Conservation (phyloP, 805 yeast genomes). For the Candida andamanensis region DNA sequence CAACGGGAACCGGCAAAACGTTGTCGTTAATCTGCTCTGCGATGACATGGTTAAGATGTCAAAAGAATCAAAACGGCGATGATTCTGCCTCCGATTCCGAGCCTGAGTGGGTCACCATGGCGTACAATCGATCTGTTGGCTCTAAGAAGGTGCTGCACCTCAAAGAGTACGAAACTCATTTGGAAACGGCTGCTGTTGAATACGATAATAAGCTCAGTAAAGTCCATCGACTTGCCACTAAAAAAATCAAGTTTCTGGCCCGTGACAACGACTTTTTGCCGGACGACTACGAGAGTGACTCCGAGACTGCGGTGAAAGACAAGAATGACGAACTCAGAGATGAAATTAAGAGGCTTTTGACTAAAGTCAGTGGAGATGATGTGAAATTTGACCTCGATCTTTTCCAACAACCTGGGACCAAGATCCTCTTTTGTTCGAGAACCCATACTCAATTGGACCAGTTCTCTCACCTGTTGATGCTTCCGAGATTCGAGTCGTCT, state of each 20-base stretch:
- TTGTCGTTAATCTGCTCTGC: conserved; percentile 80
- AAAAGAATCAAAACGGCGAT: conserved; percentile 24
- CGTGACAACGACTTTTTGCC: conserved; percentile 21
- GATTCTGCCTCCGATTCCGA: conserved; percentile 44
- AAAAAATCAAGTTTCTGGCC: conserved; percentile 6
- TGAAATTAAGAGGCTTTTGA: conserved; percentile 40
- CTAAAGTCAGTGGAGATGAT: conserved; percentile 26
- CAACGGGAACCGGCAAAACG: conserved; percentile 95
- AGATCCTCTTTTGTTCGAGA: conserved; percentile 69
- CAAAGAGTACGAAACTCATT: conserved; percentile 36
- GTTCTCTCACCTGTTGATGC: conserved; percentile 63
- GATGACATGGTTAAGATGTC: conserved; percentile 72
- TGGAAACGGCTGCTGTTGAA: conserved; percentile 29
- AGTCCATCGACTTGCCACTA: conserved; percentile 11
- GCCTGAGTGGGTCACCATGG: conserved; percentile 63
- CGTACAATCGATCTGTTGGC: conserved; percentile 26
- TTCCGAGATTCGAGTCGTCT: conserved; percentile 63
- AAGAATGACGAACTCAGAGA: conserved; percentile 11
- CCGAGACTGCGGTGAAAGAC: conserved; percentile 10
- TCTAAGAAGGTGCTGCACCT: conserved; percentile 21
- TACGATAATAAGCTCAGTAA: conserved; percentile 12
- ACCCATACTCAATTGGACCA: conserved; percentile 88
- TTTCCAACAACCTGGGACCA: conserved; percentile 17
- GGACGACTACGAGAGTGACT: conserved; percentile 32
- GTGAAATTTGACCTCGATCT: conserved; percentile 13